phyloP scores from a whole-genome alignment of 2,329 filamentous ascomycete genomes.

The Plenodomus lindquistii region DNA sequence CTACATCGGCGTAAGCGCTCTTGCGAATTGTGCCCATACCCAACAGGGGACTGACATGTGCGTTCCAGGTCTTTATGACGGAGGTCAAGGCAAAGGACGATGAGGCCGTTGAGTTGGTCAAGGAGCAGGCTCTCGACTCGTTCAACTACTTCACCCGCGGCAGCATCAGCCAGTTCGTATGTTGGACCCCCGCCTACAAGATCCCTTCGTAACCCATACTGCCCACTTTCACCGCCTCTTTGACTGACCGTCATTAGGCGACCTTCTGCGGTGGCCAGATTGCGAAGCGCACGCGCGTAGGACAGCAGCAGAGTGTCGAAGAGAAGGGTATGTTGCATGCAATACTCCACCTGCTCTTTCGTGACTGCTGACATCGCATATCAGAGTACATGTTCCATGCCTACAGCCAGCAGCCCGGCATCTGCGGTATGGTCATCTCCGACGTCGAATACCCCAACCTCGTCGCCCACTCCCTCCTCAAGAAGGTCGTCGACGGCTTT shows the following conservation, averaged over 20 bases:
- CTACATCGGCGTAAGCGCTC: constrained; percentile 76
- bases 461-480: constrained; percentile 83
- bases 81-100: constrained; percentile 56
- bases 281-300: constrained; percentile 80
- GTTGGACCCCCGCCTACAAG: constrained; percentile 6
- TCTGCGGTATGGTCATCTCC: constrained; percentile 53
- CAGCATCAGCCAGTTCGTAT: constrained; percentile 40
- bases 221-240: background rate
- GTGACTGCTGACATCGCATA: background rate
- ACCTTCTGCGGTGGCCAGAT: constrained; percentile 84
- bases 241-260: constrained; percentile 57
- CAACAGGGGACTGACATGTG: background rate
- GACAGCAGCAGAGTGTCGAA: constrained; percentile 82
- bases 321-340: constrained; percentile 61
- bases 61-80: constrained; percentile 74
- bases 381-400: constrained; percentile 65
- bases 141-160: constrained; percentile 77
- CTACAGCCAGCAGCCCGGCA: constrained; percentile 50
- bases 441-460: constrained; percentile 63
- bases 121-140: constrained; percentile 75
- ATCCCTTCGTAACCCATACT: background rate
- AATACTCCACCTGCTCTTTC: background rate
- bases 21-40: background rate
- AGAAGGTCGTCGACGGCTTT: constrained; percentile 88
- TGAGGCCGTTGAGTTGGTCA: constrained; percentile 73